Percentiles rank a stretch among this genome's conserved stretches.
phyloP scores from a whole-genome alignment of 768 basidiomycete species.

The Xerocomus spinulosus region DNA sequence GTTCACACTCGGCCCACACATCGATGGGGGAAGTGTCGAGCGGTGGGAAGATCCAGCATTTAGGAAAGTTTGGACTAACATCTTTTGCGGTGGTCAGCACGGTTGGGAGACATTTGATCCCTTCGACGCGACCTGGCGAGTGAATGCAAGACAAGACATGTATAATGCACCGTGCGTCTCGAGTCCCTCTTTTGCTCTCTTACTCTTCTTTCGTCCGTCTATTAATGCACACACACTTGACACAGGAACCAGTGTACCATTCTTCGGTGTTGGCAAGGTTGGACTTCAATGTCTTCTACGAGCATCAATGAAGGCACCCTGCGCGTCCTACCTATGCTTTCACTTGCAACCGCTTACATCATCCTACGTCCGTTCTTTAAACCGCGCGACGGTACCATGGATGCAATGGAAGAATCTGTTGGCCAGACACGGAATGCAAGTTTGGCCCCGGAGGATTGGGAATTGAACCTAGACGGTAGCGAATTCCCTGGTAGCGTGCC shows the following conservation, averaged over 20 bases:
- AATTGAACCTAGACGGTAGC: constrained; percentile 46
- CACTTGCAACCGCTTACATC: constrained; percentile 53
- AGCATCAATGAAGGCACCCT: constrained; percentile 61
- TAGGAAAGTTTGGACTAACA: constrained; percentile 37
- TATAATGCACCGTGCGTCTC: constrained; percentile 51
- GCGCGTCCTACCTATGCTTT: constrained; percentile 54
- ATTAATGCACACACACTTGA: not conserved
- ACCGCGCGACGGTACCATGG: constrained; percentile 19
- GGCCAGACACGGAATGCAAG: constrained; percentile 17
- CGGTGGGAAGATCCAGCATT: constrained; percentile 51
- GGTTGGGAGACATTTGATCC: constrained; percentile 48
- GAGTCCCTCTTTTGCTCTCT: not conserved
- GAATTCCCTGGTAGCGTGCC: constrained; percentile 53
- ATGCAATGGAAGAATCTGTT: not conserved
- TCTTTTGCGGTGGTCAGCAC: constrained; percentile 38
- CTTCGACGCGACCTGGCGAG: constrained; percentile 43
- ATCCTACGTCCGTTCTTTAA: constrained; percentile 67
- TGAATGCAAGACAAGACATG: constrained; percentile 54
- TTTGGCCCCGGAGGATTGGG: constrained; percentile 50
- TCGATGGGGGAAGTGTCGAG: constrained; percentile 50
- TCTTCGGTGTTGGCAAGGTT: constrained; percentile 56
- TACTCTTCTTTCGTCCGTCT: no score
- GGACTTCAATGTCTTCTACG: constrained; percentile 50
- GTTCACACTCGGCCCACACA: constrained; percentile 64
- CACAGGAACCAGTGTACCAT: constrained; percentile 49